phyloP scores from a whole-genome alignment of 805 yeast genomes.

The Lipomyces lipofer region DNA sequence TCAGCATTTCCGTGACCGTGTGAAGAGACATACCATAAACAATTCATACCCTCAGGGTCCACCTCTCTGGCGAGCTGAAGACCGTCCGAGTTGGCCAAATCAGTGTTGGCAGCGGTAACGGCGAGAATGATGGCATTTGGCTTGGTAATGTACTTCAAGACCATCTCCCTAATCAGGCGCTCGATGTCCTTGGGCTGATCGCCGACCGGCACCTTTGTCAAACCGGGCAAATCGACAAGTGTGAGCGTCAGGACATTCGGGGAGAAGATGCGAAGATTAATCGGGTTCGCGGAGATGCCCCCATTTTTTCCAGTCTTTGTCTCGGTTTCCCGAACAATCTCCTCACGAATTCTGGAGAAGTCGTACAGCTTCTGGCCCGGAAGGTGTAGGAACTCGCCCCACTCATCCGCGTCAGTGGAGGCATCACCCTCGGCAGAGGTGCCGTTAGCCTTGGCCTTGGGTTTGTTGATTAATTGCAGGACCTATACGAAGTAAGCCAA shows the following conservation, averaged over 20 bases:
- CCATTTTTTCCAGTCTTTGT: conserved; percentile 68
- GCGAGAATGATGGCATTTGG: conserved; percentile 94
- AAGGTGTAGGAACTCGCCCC: conserved; percentile 96
- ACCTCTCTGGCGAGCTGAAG: conserved; percentile 95
- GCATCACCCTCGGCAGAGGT: conserved; percentile 35
- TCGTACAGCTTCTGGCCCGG: conserved; percentile 87
- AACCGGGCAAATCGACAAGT: conserved; percentile 93
- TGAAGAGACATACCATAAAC: not conserved
- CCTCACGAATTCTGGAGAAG: conserved; percentile 84
- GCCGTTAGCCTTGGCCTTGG: conserved; percentile 37
- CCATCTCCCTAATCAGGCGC: conserved; percentile 87
- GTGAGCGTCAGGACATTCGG: conserved; percentile 94
- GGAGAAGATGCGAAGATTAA: conserved; percentile 86
- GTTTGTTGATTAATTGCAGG: conserved; percentile 72
- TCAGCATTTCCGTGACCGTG: not conserved
- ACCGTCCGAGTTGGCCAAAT: conserved; percentile 95
- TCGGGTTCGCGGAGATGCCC: conserved; percentile 91
- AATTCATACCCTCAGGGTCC: conserved; percentile 78
- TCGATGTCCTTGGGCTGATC: conserved; percentile 98
- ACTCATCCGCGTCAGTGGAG: conserved; percentile 55
- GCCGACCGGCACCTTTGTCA: conserved; percentile 98
- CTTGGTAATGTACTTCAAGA: conserved; percentile 87
- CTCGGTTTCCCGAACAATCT: conserved; percentile 89
- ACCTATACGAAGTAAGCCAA: conserved; percentile 13
- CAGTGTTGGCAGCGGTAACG: conserved; percentile 95